Conservation (phyloP, 2,329 filamentous ascomycete genomes). For the Neurospora crassa region DNA sequence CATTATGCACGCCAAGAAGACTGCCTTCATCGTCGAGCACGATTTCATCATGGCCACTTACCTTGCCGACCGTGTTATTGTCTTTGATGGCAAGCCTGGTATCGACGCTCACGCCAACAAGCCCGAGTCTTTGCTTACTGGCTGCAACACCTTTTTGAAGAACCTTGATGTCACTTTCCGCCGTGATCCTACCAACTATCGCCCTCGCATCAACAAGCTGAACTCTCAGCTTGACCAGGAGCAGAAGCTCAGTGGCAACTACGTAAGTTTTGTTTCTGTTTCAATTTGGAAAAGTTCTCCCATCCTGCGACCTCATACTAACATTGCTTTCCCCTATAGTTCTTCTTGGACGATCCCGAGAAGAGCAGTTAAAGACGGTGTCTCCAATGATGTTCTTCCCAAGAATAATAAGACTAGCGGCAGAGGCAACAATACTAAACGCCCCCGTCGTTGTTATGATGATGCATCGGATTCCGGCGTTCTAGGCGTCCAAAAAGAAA, state of each 20-base stretch:
- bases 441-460: constrained; percentile 22
- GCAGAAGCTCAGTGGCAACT: constrained; percentile 90
- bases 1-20: constrained; percentile 99
- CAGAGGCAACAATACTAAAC: background rate
- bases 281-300: constrained; percentile 4
- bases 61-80: constrained; percentile 86
- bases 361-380: constrained; percentile 54
- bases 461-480: constrained; percentile 36
- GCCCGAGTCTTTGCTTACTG: constrained; percentile 85
- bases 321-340: constrained; percentile 36
- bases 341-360: constrained; percentile 81
- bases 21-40: constrained; percentile 98
- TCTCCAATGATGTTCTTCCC: constrained; percentile 33
- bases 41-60: constrained; percentile 91
- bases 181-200: constrained; percentile 90
- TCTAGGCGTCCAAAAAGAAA: constrained; percentile 40
- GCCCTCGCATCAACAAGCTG: constrained; percentile 96
- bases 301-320: background rate
- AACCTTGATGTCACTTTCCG: constrained; percentile 98
- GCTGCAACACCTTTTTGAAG: constrained; percentile 94
- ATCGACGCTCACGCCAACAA: constrained; percentile 78
- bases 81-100: constrained; percentile 92
- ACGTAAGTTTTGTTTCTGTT: constrained; percentile 44
- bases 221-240: constrained; percentile 95
- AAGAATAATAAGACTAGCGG: constrained; percentile 12